Percentiles rank a stretch among this genome's conserved stretches.
Evolutionary conservation across 257 asterid genomes (phyloP).

Genomic region (Nicotiana obtusifolia): DNA sequence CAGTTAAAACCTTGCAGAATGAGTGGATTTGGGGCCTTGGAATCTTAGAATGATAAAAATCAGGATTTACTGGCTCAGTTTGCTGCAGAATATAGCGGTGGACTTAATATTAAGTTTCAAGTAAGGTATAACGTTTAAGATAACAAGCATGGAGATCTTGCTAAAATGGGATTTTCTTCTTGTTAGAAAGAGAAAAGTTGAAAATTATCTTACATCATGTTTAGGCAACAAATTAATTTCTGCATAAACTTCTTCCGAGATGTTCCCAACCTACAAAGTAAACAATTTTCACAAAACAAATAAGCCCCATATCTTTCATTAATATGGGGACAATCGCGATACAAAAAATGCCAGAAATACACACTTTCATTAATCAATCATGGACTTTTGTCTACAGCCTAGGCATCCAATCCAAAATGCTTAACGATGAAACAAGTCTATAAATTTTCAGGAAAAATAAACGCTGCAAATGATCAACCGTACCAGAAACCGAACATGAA

Average conservation of each 20-base stretch:
- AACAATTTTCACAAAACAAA: no score
- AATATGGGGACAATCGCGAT: background rate
- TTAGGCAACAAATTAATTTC: no score
- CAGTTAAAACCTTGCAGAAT: conserved; percentile 69
- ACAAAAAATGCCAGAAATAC: background rate
- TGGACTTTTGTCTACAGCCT: background rate
- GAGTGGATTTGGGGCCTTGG: conserved; percentile 46
- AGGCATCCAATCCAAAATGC: background rate
- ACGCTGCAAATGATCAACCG: background rate
- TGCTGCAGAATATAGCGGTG: conserved; percentile 29
- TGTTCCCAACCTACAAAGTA: no score
- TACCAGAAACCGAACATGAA: background rate
- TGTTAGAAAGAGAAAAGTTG: no score
- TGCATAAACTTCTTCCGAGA: no score
- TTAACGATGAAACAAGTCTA: background rate
- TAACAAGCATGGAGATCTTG: no score
- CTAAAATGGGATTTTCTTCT: no score
- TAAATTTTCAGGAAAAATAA: background rate
- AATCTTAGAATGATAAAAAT: conserved; percentile 32
- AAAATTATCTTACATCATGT: no score
- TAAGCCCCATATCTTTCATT: no score
- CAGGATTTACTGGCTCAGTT: conserved; percentile 39
- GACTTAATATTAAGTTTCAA: no score
- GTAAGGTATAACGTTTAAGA: no score
- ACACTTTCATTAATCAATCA: background rate